Percentiles rank a stretch among this genome's conserved stretches.
Evolutionary conservation across 192 early-diverging fungal genomes (phyloP).

Genomic region (Mortierella hygrophila): DNA sequence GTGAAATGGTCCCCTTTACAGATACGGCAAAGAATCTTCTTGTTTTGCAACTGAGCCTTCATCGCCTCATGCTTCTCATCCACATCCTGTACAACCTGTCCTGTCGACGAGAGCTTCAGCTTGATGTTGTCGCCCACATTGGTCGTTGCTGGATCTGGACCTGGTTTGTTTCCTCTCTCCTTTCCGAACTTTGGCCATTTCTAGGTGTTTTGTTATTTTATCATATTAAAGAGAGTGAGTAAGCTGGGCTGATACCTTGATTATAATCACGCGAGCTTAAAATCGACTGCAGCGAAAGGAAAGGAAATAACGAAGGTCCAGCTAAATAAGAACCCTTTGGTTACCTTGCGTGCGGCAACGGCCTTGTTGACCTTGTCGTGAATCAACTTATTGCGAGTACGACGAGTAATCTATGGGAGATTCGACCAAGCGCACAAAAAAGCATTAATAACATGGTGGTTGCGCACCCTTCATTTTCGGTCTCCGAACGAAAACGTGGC

Average conservation of each 20-base stretch:
- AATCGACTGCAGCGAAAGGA: background rate
- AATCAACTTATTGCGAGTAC: constrained; percentile 80
- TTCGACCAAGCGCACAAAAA: background rate
- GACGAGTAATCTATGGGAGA: constrained; percentile 71
- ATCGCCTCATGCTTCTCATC: constrained; percentile 72
- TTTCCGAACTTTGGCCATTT: constrained; percentile 94
- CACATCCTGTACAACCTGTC: constrained; percentile 67
- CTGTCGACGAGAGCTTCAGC: constrained; percentile 81
- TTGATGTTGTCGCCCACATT: constrained; percentile 85
- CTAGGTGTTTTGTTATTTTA: constrained; percentile 17
- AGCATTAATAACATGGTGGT: background rate
- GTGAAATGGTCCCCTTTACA: constrained; percentile 97
- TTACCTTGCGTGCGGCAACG: constrained; percentile 87
- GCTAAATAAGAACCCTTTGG: background rate
- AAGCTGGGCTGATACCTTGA: no score
- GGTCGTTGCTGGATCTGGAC: constrained; percentile 90
- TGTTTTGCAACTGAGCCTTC: constrained; percentile 69
- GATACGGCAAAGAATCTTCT: constrained; percentile 90
- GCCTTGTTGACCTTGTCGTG: constrained; percentile 85
- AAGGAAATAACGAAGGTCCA: no score
- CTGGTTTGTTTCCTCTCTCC: constrained; percentile 76
- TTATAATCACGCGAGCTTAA: no score
- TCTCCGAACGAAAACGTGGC: background rate
- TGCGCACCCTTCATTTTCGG: background rate
- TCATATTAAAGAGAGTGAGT: no score